Evolutionary conservation across 306 rosid species (phyloP).

Genomic region (Phaseolus lunatus): DNA sequence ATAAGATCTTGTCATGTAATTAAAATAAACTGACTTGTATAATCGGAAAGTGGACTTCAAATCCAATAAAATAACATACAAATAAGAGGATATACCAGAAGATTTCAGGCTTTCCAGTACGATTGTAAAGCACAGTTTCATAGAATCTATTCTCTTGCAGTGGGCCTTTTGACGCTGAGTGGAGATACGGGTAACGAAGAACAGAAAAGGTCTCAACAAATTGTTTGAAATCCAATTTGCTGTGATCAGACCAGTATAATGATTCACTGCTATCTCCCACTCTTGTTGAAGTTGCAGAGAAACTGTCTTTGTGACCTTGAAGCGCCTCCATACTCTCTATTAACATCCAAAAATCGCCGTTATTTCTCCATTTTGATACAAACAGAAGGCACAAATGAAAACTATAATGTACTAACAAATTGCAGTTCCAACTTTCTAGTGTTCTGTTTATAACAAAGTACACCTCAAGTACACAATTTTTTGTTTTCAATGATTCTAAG

Average conservation of each 20-base stretch:
- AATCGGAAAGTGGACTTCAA: slow-evolving; percentile 37
- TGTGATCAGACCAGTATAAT: slow-evolving; percentile 53
- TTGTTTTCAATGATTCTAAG: neutral
- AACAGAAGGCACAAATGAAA: slow-evolving; percentile 21
- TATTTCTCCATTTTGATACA: slow-evolving; percentile 34
- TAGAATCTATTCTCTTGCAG: slow-evolving; percentile 54
- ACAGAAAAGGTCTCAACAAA: slow-evolving; percentile 86
- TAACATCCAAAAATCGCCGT: slow-evolving; percentile 34
- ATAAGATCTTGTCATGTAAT: slow-evolving; percentile 28
- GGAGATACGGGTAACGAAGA: slow-evolving; percentile 65
- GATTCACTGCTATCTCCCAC: slow-evolving; percentile 72
- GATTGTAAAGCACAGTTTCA: slow-evolving; percentile 69
- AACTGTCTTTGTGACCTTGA: slow-evolving; percentile 58
- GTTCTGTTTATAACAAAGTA: slow-evolving; percentile 17
- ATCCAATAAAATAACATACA: slow-evolving; percentile 37
- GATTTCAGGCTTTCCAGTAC: slow-evolving; percentile 81
- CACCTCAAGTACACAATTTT: slow-evolving; percentile 1
- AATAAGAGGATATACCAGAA: slow-evolving; percentile 61
- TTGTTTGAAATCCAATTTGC: slow-evolving; percentile 60
- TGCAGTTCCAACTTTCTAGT: slow-evolving; percentile 6
- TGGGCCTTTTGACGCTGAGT: slow-evolving; percentile 54
- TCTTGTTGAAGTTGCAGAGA: slow-evolving; percentile 74
- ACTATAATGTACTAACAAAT: slow-evolving; percentile 13
- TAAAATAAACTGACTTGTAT: slow-evolving; percentile 28
- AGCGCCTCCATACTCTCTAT: slow-evolving; percentile 94